These are phyloP conservation scores for Cytospora piceae DNA, from an alignment of 2,329 filamentous ascomycete species.

Conservation along the genomic window DNA sequence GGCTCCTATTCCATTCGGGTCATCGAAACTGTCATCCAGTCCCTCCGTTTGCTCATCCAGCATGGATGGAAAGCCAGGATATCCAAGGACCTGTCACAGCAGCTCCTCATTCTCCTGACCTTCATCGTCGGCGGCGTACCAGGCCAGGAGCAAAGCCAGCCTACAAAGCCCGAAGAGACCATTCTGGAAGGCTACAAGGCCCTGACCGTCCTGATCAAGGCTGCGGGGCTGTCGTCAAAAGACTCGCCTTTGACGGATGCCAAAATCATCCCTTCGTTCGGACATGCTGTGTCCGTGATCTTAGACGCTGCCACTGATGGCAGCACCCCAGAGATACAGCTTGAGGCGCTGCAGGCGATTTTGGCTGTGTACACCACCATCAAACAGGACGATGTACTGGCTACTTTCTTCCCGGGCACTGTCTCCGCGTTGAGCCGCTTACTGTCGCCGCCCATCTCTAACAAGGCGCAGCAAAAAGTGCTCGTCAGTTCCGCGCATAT, in stretches of 20 bases:
- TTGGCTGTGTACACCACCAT: slow-evolving; percentile 65
- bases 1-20: slow-evolving; percentile 71
- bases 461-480: slow-evolving; percentile 60
- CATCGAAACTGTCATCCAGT: slow-evolving; percentile 77
- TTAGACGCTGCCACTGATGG: slow-evolving; percentile 73
- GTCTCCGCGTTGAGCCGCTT: slow-evolving; percentile 80
- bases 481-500: slow-evolving; percentile 65
- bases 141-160: slow-evolving; percentile 52
- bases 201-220: slow-evolving; percentile 66
- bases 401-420: slow-evolving; percentile 85
- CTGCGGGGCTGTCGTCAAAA: slow-evolving; percentile 55
- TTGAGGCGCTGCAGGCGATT: slow-evolving; percentile 69
- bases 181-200: slow-evolving; percentile 71
- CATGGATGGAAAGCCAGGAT: slow-evolving; percentile 80
- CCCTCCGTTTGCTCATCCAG: slow-evolving; percentile 72
- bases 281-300: slow-evolving; percentile 79
- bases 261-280: slow-evolving; percentile 74
- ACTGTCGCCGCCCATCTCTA: slow-evolving; percentile 67
- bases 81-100: slow-evolving; percentile 73
- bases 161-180: slow-evolving; percentile 71
- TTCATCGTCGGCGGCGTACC: slow-evolving; percentile 78
- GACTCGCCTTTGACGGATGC: slow-evolving; percentile 55
- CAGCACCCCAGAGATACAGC: slow-evolving; percentile 68
- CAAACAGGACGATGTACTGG: slow-evolving; percentile 73
- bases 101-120: slow-evolving; percentile 82